Evolutionary conservation across 257 asterid genomes (phyloP).

Genomic region (Solanum appendiculatum): DNA sequence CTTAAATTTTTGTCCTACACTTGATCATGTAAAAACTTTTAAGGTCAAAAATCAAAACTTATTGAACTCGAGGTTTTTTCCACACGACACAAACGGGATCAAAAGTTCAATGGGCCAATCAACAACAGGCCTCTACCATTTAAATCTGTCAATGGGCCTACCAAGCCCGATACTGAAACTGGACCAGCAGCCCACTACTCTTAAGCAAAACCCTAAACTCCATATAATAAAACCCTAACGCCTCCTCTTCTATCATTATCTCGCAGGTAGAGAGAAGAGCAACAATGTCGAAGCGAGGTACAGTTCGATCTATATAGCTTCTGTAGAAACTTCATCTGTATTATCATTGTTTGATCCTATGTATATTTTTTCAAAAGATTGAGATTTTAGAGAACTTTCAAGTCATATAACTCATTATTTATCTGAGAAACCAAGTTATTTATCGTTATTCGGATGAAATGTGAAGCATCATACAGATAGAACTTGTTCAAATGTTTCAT

Average conservation of each 20-base stretch:
- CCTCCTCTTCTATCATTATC: not conserved
- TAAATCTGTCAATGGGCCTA: not conserved
- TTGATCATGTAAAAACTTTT: too few relatives aligned
- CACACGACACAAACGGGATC: not conserved
- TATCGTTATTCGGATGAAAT: not conserved
- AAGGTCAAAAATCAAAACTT: too few relatives aligned
- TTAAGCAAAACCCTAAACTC: not conserved
- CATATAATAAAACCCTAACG: not conserved
- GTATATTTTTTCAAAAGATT: not conserved
- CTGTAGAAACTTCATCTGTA: too few relatives aligned
- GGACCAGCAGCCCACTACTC: not conserved
- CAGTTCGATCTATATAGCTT: not conserved
- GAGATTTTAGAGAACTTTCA: not conserved
- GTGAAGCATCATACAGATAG: not conserved
- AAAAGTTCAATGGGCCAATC: not conserved
- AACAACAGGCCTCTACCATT: not conserved
- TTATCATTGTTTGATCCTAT: not conserved
- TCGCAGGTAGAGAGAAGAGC: not conserved
- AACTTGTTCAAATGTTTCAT: not conserved
- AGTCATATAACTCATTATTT: not conserved
- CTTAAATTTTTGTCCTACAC: too few relatives aligned
- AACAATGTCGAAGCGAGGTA: conserved; percentile 69
- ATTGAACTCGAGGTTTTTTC: not conserved
- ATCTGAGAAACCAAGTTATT: not conserved
- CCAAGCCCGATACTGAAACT: not conserved